These are phyloP conservation scores for Kokia cookei DNA, from an alignment of 441 rosid genomes.

Conservation along the genomic window DNA sequence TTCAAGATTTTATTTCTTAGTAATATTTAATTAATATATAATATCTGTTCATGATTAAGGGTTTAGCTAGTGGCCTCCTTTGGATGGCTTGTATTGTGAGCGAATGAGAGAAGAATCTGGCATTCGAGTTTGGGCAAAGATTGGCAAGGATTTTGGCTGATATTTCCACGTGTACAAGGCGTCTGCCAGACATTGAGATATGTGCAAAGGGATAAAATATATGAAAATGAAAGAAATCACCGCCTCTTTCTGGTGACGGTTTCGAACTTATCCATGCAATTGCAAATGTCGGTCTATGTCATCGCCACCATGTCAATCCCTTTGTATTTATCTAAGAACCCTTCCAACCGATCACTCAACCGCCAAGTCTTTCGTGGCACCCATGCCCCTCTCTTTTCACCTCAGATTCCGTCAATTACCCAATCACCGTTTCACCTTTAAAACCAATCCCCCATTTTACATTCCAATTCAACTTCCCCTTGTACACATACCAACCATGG, in stretches of 20 bases:
- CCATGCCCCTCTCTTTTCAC: conserved; percentile 7
- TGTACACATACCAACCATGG: conserved; percentile 24
- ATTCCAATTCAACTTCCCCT: neutral
- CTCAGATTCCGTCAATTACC: neutral
- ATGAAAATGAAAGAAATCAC: neutral
- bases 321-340: conserved; percentile 2
- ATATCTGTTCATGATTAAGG: too few relatives aligned
- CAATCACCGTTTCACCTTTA: neutral
- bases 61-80: too few relatives aligned
- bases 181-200: conserved; percentile 3
- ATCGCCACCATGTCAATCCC: neutral
- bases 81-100: neutral
- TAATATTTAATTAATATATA: too few relatives aligned
- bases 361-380: conserved; percentile 24
- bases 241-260: neutral
- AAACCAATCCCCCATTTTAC: too few relatives aligned
- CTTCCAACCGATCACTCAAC: neutral
- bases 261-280: conserved; percentile 23
- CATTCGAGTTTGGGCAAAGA: neutral
- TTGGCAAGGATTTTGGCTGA: neutral
- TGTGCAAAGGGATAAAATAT: neutral
- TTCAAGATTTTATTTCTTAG: too few relatives aligned
- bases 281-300: neutral
- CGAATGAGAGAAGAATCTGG: neutral
- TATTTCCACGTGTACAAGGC: conserved; percentile 8